Conservation (phyloP, 768 basidiomycete genomes). For the Obba rivulosa region DNA sequence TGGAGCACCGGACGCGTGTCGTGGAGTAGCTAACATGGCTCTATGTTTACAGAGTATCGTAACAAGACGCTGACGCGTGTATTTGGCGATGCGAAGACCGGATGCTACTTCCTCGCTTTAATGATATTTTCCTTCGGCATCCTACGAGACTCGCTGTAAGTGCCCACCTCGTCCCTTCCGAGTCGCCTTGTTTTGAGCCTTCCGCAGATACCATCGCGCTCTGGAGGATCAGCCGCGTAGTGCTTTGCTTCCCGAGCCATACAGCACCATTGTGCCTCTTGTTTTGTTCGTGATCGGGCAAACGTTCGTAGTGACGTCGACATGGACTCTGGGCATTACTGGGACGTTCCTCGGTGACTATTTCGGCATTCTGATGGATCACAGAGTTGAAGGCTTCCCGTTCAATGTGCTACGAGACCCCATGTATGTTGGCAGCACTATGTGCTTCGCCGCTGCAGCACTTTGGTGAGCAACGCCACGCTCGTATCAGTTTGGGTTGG, state of each 20-base stretch:
- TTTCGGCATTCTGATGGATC: slow-evolving; percentile 83
- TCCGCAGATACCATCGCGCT: slow-evolving; percentile 65
- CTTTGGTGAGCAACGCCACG: slow-evolving; percentile 58
- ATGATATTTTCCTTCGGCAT: slow-evolving; percentile 85
- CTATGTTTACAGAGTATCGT: slow-evolving; percentile 51
- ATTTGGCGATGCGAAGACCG: slow-evolving; percentile 64
- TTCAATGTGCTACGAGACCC: slow-evolving; percentile 92
- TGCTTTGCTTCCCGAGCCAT: slow-evolving; percentile 61
- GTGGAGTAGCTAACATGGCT: background rate
- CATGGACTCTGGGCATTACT: slow-evolving; percentile 87
- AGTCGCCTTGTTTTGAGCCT: background rate
- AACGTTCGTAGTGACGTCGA: slow-evolving; percentile 81
- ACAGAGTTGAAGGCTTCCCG: slow-evolving; percentile 91
- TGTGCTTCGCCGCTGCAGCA: slow-evolving; percentile 83
- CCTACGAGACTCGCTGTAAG: slow-evolving; percentile 80
- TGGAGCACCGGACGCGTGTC: background rate
- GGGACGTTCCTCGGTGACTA: slow-evolving; percentile 89
- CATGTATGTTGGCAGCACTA: slow-evolving; percentile 95
- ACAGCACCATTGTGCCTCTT: slow-evolving; percentile 53
- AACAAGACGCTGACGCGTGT: slow-evolving; percentile 85
- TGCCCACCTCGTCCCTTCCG: slow-evolving; percentile 11
- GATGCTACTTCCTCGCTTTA: slow-evolving; percentile 84
- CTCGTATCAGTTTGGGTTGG: background rate
- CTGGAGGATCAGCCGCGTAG: slow-evolving; percentile 69
- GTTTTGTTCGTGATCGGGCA: slow-evolving; percentile 69